Conservation (phyloP, 1,284 basidiomycete species). For the Malassezia japonica region DNA sequence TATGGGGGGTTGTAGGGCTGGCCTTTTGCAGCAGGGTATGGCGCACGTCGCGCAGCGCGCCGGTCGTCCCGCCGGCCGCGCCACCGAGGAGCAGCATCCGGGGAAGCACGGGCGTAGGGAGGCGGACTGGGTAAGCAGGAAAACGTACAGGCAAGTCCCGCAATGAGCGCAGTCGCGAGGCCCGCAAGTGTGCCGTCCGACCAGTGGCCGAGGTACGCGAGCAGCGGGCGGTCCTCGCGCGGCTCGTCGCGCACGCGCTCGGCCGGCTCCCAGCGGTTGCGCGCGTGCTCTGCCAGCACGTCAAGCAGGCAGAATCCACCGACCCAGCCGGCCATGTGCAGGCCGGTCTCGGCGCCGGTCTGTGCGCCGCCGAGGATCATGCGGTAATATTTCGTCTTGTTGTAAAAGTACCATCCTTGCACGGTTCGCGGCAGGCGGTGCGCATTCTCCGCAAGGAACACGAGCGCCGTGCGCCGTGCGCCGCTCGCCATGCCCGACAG, state of each 20-base stretch:
- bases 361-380: slow-evolving; percentile 34
- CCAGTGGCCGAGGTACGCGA: slow-evolving; percentile 34
- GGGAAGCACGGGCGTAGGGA: slow-evolving; percentile 2
- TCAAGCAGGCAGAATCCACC: slow-evolving; percentile 34
- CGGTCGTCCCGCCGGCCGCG: slow-evolving; percentile 8
- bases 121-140: background rate
- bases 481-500: slow-evolving; percentile 28
- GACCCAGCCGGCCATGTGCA: slow-evolving; percentile 29
- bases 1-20: background rate
- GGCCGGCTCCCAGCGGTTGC: background rate
- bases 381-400: slow-evolving; percentile 47
- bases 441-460: slow-evolving; percentile 47
- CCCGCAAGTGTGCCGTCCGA: slow-evolving; percentile 33
- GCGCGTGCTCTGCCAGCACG: slow-evolving; percentile 5
- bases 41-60: slow-evolving; percentile 17
- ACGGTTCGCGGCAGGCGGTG: slow-evolving; percentile 43
- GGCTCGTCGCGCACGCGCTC: background rate
- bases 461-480: slow-evolving; percentile 28
- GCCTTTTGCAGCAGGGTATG: background rate
- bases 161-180: slow-evolving; percentile 19
- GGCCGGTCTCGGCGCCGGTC: slow-evolving; percentile 28
- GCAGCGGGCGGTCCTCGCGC: slow-evolving; percentile 14
- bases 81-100: slow-evolving; percentile 14
- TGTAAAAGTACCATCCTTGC: slow-evolving; percentile 48
- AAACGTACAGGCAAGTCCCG: slow-evolving; percentile 22